phyloP scores from a whole-genome alignment of 2,329 filamentous ascomycete species.

The Neoarthrinium moseri region DNA sequence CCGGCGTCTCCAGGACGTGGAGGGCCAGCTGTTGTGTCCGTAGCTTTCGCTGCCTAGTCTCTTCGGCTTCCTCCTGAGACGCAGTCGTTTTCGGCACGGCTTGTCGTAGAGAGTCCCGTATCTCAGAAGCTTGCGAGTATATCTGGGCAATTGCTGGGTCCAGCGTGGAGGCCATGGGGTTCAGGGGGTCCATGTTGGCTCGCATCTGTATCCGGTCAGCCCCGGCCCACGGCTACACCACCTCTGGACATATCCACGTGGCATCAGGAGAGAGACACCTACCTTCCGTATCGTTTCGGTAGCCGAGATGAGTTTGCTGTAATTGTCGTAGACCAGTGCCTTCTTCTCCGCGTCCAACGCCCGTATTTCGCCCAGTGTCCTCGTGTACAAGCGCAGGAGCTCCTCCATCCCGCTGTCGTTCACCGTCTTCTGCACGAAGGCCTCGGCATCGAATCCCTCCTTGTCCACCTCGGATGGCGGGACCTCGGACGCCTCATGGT shows the following conservation, averaged over 20 bases:
- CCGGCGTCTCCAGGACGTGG: slow-evolving; percentile 62
- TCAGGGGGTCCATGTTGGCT: slow-evolving; percentile 75
- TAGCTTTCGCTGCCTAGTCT: slow-evolving; percentile 31
- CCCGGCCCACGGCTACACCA: too few relatives aligned
- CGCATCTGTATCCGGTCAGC: slow-evolving; percentile 57
- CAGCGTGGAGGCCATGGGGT: slow-evolving; percentile 70
- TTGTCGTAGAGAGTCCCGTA: slow-evolving; percentile 50
- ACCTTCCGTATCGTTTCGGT: slow-evolving; percentile 91
- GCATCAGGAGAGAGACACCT: slow-evolving; percentile 11
- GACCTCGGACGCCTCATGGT: slow-evolving; percentile 51
- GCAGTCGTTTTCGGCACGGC: slow-evolving; percentile 46
- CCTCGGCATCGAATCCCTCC: slow-evolving; percentile 68
- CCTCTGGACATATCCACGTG: neutral
- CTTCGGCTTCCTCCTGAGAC: slow-evolving; percentile 32
- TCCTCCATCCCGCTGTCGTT: slow-evolving; percentile 65
- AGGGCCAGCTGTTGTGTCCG: slow-evolving; percentile 56
- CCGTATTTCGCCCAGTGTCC: slow-evolving; percentile 75
- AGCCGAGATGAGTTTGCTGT: slow-evolving; percentile 92
- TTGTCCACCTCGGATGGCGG: slow-evolving; percentile 71
- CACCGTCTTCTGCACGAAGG: slow-evolving; percentile 63
- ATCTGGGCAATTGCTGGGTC: slow-evolving; percentile 74
- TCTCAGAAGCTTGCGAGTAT: slow-evolving; percentile 58
- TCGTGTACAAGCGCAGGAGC: slow-evolving; percentile 68
- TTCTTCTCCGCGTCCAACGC: slow-evolving; percentile 95
- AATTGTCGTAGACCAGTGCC: slow-evolving; percentile 96